These are phyloP conservation scores for Medicago ruthenica DNA, from an alignment of 306 rosid genomes.

Conservation along the genomic window DNA sequence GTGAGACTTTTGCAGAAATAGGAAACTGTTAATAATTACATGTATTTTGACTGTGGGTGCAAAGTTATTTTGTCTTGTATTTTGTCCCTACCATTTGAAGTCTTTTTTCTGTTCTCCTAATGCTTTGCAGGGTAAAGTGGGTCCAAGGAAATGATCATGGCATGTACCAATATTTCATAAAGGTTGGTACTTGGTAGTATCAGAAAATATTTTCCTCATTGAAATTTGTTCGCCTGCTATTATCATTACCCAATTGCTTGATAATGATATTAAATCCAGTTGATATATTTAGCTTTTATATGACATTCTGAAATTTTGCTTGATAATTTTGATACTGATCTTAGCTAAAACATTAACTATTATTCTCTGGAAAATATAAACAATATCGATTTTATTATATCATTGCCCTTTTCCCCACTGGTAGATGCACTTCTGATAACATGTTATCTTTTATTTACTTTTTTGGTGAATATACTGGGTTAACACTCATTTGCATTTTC, in stretches of 20 bases:
- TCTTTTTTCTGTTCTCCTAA: constrained; percentile 31
- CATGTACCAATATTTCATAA: constrained; percentile 82
- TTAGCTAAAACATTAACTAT: constrained; percentile 14
- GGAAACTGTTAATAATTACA: neutral
- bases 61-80: constrained; percentile 23
- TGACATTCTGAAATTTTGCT: neutral
- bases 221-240: constrained; percentile 1
- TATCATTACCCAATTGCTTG: constrained; percentile 32
- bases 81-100: constrained; percentile 18
- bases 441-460: neutral
- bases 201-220: constrained; percentile 21
- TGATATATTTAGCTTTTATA: neutral
- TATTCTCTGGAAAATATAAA: constrained; percentile 2
- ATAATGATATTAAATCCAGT: constrained; percentile 34
- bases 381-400: neutral
- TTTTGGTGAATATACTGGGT: constrained; percentile 8
- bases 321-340: constrained; percentile 17
- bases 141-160: constrained; percentile 66
- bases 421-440: constrained; percentile 4
- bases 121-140: constrained; percentile 76
- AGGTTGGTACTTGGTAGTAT: constrained; percentile 60
- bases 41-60: constrained; percentile 9
- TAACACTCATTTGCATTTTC: constrained; percentile 20
- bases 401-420: constrained; percentile 1
- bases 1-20: neutral